phyloP scores from a whole-genome alignment of 2,329 filamentous ascomycete species.

The Aspergillus neoniger region DNA sequence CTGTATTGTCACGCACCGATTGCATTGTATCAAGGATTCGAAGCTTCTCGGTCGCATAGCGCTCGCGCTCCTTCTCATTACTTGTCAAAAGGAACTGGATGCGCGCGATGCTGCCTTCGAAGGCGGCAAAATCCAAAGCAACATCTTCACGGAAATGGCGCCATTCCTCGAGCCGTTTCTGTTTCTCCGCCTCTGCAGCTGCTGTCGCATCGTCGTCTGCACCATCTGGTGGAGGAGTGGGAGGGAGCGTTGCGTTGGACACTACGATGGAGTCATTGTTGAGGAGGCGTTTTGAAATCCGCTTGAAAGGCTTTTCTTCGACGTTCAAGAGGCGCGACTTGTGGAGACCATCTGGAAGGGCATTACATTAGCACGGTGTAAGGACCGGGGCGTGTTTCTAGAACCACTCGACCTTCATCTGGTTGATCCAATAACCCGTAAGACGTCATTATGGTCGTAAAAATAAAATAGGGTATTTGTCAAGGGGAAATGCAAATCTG shows the following conservation, averaged over 20 bases:
- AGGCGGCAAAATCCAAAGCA: conserved; percentile 82
- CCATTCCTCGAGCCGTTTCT: conserved; percentile 58
- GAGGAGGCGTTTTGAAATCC: conserved; percentile 79
- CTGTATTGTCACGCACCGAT: conserved; percentile 73
- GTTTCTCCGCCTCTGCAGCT: conserved; percentile 50
- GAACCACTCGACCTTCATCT: conserved; percentile 51
- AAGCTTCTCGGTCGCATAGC: conserved; percentile 78
- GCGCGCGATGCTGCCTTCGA: conserved; percentile 81
- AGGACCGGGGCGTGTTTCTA: conserved; percentile 8
- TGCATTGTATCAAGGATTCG: conserved; percentile 78
- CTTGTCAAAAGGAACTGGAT: conserved; percentile 84
- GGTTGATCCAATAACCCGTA: conserved; percentile 72
- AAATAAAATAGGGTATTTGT: neutral
- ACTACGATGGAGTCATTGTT: conserved; percentile 66
- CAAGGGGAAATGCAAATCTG: neutral
- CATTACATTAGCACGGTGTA: conserved; percentile 27
- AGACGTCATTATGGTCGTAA: conserved; percentile 48
- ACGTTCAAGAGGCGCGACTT: conserved; percentile 83
- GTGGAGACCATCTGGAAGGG: conserved; percentile 70
- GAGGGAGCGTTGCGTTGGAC: conserved; percentile 56
- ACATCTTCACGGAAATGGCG: conserved; percentile 79
- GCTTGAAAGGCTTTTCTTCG: conserved; percentile 89
- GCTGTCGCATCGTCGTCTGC: conserved; percentile 45
- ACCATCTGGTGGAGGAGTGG: conserved; percentile 68
- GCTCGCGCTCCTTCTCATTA: conserved; percentile 78